Evolutionary conservation across 2,329 filamentous ascomycete genomes (phyloP).

Genomic region (Thielaviopsis populi): DNA sequence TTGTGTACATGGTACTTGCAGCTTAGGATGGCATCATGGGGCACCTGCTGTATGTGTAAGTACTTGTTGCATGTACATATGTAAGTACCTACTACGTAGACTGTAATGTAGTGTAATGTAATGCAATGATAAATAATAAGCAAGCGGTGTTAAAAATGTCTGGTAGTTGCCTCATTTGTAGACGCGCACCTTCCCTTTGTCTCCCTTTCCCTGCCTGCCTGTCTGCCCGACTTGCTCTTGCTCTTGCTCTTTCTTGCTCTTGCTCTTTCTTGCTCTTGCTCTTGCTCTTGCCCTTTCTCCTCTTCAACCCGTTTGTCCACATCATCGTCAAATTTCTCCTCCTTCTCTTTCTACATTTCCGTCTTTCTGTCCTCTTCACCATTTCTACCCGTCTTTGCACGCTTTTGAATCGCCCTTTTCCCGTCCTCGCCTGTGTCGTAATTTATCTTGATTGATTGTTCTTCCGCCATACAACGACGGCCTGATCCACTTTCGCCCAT

Average conservation of each 20-base stretch:
- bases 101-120: not conserved
- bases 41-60: not conserved
- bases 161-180: not conserved
- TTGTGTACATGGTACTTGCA: too few species aligned
- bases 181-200: conserved; percentile 7
- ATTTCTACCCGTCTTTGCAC: too few species aligned
- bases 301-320: not conserved
- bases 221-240: not conserved
- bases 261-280: not conserved
- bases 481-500: conserved; percentile 3
- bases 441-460: not conserved
- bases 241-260: too few species aligned
- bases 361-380: not conserved
- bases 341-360: not conserved
- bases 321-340: not conserved
- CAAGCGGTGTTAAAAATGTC: not conserved
- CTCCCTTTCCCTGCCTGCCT: not conserved
- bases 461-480: not conserved
- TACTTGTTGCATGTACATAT: too few species aligned
- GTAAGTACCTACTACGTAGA: too few species aligned
- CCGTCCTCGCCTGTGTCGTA: not conserved
- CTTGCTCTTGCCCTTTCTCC: not conserved
- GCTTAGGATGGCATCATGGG: too few species aligned
- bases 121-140: not conserved
- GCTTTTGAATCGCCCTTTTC: too few species aligned